Base-by-base conservation (phyloP, 257 asterid species). In the Fraxinus quadrangulata region DNA sequence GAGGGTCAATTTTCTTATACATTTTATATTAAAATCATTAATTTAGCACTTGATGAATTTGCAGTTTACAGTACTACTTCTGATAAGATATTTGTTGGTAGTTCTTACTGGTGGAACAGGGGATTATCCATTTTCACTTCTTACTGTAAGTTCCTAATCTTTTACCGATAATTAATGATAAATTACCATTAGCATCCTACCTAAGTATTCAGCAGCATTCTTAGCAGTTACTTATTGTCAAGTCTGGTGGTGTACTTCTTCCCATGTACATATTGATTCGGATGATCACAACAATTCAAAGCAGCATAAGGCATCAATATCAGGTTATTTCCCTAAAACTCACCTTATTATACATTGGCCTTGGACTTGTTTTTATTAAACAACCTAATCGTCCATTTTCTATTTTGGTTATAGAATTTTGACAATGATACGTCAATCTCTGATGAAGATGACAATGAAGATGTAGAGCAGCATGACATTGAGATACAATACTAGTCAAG, bases 201-300 rank as follows among this genome's bases (percentile, higher is more conserved):
- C 6, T 45, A 54, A 16, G 65, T 51, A 16, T 51, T 17, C 21
- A 16, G 7, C 6, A 16, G 3, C 19, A 49, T 49, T 40, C 63
- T 67, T 39, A 23, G 83, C 97, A 94, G 98, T 77, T 94, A 77
- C 75, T 90, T 19, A 74, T 88, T 28, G 83, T 85, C 16, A 86
- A 85, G 84, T 88, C 92, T 6, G 86, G 88, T 71, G 97, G 97
- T 9, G 85, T 94, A 67, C 74, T 94, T 21, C 81, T 92, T 5
- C 99, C 99, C 21, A 92, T 94, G 97, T 92, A 88, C 85, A 71
- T 92, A 73, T 66, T 94, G 80, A 17, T 90, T 63, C 83, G 90
- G 83, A 75, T 94, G 47, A 72, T 88, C 56, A 74, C 93, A 17
- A 82, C 89, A 68, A 61, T 94, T 68, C 94, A 89, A 24, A 76